Evolutionary conservation across 1,139 yeast species (phyloP).

Genomic region (Wickerhamomyces sp.): DNA sequence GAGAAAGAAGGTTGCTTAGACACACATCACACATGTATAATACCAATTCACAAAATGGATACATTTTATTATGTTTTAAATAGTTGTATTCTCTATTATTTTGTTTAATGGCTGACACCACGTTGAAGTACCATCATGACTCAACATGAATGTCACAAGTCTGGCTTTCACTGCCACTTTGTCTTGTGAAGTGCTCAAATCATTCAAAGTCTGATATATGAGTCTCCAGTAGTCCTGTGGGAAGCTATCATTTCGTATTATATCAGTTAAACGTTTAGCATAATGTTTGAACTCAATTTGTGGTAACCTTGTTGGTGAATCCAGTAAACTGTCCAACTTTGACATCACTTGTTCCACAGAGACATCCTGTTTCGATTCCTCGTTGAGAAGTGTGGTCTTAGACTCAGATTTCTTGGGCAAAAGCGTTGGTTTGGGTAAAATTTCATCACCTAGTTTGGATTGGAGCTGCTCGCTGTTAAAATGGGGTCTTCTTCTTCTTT

Average conservation of each 20-base stretch:
- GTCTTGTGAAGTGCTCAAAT: slow-evolving; percentile 6
- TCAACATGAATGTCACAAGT: slow-evolving; percentile 42
- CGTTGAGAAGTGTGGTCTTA: background rate
- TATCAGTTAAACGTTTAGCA: slow-evolving; percentile 1
- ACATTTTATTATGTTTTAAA: background rate
- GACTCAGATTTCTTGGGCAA: background rate
- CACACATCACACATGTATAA: slow-evolving; percentile 1
- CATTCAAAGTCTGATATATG: background rate
- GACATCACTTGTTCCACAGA: background rate
- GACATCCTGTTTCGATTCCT: too few species aligned
- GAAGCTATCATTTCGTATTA: slow-evolving; percentile 6
- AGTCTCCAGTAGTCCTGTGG: background rate
- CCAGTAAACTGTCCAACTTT: slow-evolving; percentile 1
- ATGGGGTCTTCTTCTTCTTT: slow-evolving; percentile 1
- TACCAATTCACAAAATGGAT: background rate
- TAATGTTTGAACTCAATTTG: slow-evolving; percentile 6
- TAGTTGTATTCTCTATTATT: slow-evolving; percentile 33
- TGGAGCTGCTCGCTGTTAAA: too few species aligned
- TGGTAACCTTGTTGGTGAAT: slow-evolving; percentile 2
- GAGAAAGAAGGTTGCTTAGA: slow-evolving; percentile 46
- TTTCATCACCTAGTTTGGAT: too few species aligned
- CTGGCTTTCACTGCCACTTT: slow-evolving; percentile 24
- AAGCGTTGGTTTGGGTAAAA: too few species aligned
- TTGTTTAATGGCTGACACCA: slow-evolving; percentile 58
- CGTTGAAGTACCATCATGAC: slow-evolving; percentile 45